These are phyloP conservation scores for Suhomyces panamericanus DNA, from an alignment of 1,139 yeast genomes.

Conservation along the genomic window DNA sequence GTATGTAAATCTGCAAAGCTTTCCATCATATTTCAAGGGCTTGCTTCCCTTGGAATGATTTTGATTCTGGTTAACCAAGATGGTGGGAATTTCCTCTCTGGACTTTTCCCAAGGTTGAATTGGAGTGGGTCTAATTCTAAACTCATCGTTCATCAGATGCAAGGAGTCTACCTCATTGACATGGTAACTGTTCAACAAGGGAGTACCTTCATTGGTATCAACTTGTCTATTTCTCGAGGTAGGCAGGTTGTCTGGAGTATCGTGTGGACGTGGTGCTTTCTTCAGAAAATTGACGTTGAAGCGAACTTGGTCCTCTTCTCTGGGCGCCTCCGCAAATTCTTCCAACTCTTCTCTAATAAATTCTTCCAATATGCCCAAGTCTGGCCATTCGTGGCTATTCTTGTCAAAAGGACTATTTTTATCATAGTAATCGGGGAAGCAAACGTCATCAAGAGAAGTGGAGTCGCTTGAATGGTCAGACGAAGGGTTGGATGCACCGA, in stretches of 20 bases:
- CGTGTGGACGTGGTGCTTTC: constrained; percentile 10
- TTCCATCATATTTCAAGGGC: constrained; percentile 21
- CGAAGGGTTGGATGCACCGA: constrained; percentile 66
- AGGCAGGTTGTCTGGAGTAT: constrained; percentile 3
- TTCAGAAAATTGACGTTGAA: constrained; percentile 29
- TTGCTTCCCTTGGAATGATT: neutral
- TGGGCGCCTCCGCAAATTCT: constrained; percentile 25
- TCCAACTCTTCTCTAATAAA: constrained; percentile 69
- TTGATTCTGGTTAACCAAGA: constrained; percentile 22
- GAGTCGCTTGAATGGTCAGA: constrained; percentile 73
- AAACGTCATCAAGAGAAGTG: constrained; percentile 78
- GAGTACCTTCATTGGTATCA: constrained; percentile 22
- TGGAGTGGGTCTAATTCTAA: constrained; percentile 70
- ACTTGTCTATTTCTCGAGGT: constrained; percentile 1
- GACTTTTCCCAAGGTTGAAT: constrained; percentile 73
- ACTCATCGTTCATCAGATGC: constrained; percentile 41
- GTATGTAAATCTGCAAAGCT: constrained; percentile 71
- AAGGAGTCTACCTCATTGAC: constrained; percentile 67
- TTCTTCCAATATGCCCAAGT: constrained; percentile 68
- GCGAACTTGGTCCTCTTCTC: constrained; percentile 18
- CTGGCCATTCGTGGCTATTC: constrained; percentile 66
- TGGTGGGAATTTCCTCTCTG: constrained; percentile 32
- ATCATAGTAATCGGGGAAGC: constrained; percentile 39
- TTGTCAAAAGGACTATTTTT: constrained; percentile 24
- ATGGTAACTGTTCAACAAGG: constrained; percentile 39